Evolutionary conservation across 208 protist genomes (phyloP), one percentile per base, ranked within the genome.

Genomic region (Leishmania lainsoni): DNA sequence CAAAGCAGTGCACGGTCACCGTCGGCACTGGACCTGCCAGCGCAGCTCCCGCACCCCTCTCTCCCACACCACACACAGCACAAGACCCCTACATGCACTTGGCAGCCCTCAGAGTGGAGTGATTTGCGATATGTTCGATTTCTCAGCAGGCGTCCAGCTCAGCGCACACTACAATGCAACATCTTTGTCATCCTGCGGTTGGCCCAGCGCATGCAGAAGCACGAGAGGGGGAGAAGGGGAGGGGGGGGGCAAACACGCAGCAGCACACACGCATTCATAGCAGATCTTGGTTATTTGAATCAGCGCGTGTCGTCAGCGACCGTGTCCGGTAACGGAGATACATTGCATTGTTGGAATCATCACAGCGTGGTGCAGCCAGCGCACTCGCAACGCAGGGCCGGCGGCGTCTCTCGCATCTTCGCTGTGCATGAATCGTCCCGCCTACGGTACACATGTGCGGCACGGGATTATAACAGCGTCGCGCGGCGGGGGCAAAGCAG

Each of bases 281-380:
- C 90, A 93, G 89, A 94, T 94, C 91, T 94, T 94, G 91, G 91
- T 91, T 88, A 83, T 82, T 48, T 58, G 79, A 85, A 74, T 89
- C 88, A 93, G 90, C 90, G 78, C 83, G 87, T 91, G 84, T 94
- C 91, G 91, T 92, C 91, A 92, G 76, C 63, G 75, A 63, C 68
- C 70, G 75, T 74, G 70, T 92, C 86, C 80, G 84, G 80, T 86
- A 89, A 93, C 83, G 85, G 88, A 91, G 85, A 80, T 79, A 79
- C 58, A 71, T 79, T 79, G 75, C 75, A 56, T 58, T 79, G 54
- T 20, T 79, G 75, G 48, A 79, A 79, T 79, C 75, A 79, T 51
- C 39, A 3, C 45, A 14, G 75, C 61, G 4, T 32, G 32, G 10
- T 51, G 63, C 59, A 52, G 3, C 75, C 20, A 32, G n/a, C 59